These are phyloP conservation scores for Colletotrichum sp. DNA, from an alignment of 2,329 filamentous ascomycete species.

Conservation along the genomic window DNA sequence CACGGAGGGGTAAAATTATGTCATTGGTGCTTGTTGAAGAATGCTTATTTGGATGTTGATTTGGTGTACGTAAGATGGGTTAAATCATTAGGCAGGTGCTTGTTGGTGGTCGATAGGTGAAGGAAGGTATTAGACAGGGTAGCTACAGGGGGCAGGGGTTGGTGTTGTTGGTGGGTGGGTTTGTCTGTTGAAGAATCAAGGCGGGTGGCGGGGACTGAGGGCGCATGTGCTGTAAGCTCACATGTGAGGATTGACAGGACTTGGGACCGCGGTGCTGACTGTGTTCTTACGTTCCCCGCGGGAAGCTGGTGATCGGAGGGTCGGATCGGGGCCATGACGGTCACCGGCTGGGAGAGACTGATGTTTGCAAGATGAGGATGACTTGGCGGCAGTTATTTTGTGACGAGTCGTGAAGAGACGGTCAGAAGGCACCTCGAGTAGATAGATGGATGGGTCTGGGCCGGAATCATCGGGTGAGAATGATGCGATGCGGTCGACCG, in stretches of 20 bases:
- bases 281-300: not conserved
- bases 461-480: not conserved
- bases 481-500: not conserved
- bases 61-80: not conserved
- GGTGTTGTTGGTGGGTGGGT: not conserved
- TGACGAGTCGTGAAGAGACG: not conserved
- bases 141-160: not conserved
- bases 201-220: not conserved
- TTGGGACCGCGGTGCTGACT: not conserved
- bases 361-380: not conserved
- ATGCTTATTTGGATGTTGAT: conserved; percentile 7
- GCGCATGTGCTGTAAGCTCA: not conserved
- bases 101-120: not conserved
- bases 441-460: not conserved
- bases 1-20: not conserved
- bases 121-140: not conserved
- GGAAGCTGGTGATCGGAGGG: not conserved
- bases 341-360: not conserved
- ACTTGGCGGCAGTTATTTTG: not conserved
- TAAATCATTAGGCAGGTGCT: not conserved
- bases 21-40: not conserved
- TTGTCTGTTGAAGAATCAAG: not conserved
- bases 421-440: not conserved
- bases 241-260: not conserved
- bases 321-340: not conserved